phyloP scores from a whole-genome alignment of 495 filamentous ascomycete genomes.

The Ramalina peruviana region DNA sequence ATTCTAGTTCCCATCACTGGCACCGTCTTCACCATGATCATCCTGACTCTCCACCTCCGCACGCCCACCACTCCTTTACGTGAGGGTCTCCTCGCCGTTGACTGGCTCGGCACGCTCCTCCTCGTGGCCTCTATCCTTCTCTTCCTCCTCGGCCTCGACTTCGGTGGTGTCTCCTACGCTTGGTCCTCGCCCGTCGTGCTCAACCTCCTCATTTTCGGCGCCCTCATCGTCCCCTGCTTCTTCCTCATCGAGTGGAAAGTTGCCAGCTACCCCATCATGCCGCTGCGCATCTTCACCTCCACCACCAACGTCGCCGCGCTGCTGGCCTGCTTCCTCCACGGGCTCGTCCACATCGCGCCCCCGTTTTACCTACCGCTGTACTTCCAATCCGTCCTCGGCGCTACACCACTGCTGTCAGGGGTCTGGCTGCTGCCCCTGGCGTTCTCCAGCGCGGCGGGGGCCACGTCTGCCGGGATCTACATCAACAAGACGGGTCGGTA shows the following conservation, averaged over 20 bases:
- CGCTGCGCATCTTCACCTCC: constrained; percentile 49
- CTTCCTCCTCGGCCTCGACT: constrained; percentile 67
- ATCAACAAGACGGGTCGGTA: constrained; percentile 51
- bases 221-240: constrained; percentile 47
- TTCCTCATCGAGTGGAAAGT: constrained; percentile 55
- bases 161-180: constrained; percentile 59
- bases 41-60: constrained; percentile 48
- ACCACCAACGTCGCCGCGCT: constrained; percentile 46
- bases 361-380: constrained; percentile 48
- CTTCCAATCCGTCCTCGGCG: constrained; percentile 38
- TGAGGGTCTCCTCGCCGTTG: constrained; percentile 58
- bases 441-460: constrained; percentile 33
- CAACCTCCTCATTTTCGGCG: constrained; percentile 65
- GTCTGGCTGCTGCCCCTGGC: constrained; percentile 38
- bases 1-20: constrained; percentile 25
- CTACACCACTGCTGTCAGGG: constrained; percentile 38
- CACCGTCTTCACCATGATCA: constrained; percentile 39
- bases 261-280: constrained; percentile 67
- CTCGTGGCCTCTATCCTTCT: constrained; percentile 70
- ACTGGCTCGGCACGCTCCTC: constrained; percentile 57
- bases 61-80: constrained; percentile 58
- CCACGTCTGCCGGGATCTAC: constrained; percentile 34
- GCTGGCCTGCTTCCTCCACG: constrained; percentile 34
- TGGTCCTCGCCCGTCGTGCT: constrained; percentile 66
- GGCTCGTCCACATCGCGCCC: constrained; percentile 31